Base-by-base conservation (phyloP, 192 early-diverging fungal species). In the Gryganskiella cystojenkinii region DNA sequence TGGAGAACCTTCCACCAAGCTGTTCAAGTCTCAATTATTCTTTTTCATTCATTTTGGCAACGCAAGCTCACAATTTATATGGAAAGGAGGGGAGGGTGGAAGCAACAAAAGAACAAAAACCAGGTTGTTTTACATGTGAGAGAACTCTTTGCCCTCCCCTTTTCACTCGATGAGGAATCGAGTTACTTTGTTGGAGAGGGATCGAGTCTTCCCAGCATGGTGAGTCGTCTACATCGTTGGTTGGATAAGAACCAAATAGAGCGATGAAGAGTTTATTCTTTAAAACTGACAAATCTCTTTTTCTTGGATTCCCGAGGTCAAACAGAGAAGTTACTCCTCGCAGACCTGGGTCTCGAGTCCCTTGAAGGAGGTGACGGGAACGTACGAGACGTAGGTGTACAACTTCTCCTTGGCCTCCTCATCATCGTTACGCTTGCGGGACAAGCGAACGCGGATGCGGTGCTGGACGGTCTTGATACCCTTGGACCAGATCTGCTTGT, bases 391-490 rank as follows among this genome's bases (percentile, higher is more conserved):
- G 72, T 91, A 87, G 67, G 96, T 95, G 93, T 95, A 99, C 49
- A 99, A 91, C 93, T 98, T 98, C 88, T 98, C 94, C 83, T 92
- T 93, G 81, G 94, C 94, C 71, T 93, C 90, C 83, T 99, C 98
- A 79, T 90, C 93, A 75, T 99, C 98, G 90, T 98, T 98, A 85
- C 96, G 92, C 85, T 93, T 93, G 85, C 98, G 94, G 71, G 95
- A 83, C 70, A 98, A 83, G 70, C 98, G 94, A 61, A 99, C 91
- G 68, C 98, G 95, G 75, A 99, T 92, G 81, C 96, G 92, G 94
- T 94, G 93, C 71, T 95, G 94, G 56, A 97, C 93, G 66, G 88
- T 85, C 94, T 94, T 98, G 81, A 99, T 87, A 81, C 98, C 98
- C 55, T 88, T 87, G 69, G 91, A 84, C 98, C 98, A 99, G 80